Percentiles rank a stretch among this genome's conserved stretches.
Evolutionary conservation across 1,139 yeast genomes (phyloP).

Genomic region (Suhomyces atakaporum): DNA sequence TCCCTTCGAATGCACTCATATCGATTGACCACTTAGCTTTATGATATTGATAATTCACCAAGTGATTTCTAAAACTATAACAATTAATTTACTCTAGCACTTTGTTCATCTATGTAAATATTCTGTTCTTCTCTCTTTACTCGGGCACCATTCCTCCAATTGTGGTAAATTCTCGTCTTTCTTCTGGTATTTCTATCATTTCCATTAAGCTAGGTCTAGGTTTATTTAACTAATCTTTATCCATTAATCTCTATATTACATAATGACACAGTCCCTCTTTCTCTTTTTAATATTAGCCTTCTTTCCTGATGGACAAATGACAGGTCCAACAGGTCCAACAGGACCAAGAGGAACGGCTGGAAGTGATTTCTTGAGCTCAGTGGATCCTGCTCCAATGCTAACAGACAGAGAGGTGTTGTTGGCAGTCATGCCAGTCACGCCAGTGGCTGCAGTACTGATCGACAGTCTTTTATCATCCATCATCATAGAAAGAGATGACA

Average conservation of each 20-base stretch:
- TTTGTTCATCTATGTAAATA: no score
- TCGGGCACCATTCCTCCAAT: no score
- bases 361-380: constrained; percentile 10
- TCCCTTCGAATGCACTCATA: no score
- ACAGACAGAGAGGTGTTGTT: constrained; percentile 11
- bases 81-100: no score
- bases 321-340: neutral
- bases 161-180: no score
- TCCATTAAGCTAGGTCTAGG: no score
- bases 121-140: no score
- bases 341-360: constrained; percentile 4
- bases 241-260: constrained; percentile 17
- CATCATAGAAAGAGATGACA: constrained; percentile 6
- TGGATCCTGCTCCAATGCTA: constrained; percentile 2
- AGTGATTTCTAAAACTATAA: no score
- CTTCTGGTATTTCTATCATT: no score
- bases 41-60: no score
- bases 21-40: no score
- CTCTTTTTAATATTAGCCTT: constrained; percentile 27
- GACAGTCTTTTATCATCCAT: constrained; percentile 19
- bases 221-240: no score
- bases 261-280: constrained; percentile 39
- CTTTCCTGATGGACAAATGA: constrained; percentile 4
- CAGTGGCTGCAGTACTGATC: constrained; percentile 19
- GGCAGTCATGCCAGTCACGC: constrained; percentile 17